These are phyloP conservation scores for Anisodus tanguticus DNA, from an alignment of 257 asterid species.

Conservation along the genomic window DNA sequence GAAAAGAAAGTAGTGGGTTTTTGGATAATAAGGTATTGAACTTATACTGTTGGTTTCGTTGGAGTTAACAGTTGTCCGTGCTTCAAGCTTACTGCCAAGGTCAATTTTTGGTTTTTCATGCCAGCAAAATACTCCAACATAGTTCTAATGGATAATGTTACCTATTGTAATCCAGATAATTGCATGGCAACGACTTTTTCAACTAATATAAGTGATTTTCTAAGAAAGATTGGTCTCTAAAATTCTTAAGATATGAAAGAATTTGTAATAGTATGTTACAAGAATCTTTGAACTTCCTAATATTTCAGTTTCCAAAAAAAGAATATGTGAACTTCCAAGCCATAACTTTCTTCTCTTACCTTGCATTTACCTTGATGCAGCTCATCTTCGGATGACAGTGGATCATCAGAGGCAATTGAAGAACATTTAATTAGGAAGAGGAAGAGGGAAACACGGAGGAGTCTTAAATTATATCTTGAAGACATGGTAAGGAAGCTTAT, in stretches of 20 bases:
- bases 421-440: slow-evolving; percentile 24
- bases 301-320: no score
- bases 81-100: neutral
- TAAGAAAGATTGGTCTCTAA: slow-evolving; percentile 7
- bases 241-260: neutral
- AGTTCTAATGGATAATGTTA: slow-evolving; percentile 7
- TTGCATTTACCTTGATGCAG: slow-evolving; percentile 29
- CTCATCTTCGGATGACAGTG: slow-evolving; percentile 36
- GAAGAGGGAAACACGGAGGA: slow-evolving; percentile 24
- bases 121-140: slow-evolving; percentile 14
- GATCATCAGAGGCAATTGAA: slow-evolving; percentile 22
- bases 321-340: neutral
- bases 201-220: neutral
- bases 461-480: slow-evolving; percentile 30
- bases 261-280: neutral
- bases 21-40: neutral
- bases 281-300: neutral
- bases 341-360: neutral
- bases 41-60: neutral
- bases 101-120: neutral
- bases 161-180: neutral
- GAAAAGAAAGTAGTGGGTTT: neutral
- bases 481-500: slow-evolving; percentile 31
- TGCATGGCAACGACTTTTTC: neutral
- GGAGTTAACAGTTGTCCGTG: neutral